Evolutionary conservation across 1,284 basidiomycete genomes (phyloP).

Genomic region (Cryptococcus sp.): DNA sequence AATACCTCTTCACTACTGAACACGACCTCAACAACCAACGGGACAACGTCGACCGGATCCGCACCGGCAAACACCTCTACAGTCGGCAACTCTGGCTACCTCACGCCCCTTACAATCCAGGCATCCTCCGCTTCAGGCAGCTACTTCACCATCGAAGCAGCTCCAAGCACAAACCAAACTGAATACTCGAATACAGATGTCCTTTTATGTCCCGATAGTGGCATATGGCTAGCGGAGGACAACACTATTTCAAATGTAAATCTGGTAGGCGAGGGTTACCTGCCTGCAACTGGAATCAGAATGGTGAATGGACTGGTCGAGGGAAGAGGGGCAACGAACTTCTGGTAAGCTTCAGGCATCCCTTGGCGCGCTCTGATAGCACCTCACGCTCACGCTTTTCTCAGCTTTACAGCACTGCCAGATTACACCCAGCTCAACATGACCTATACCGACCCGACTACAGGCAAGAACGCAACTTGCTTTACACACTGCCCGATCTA

Average conservation of each 20-base stretch:
- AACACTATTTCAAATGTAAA: conserved; percentile 70
- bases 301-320: conserved; percentile 85
- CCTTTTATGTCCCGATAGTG: conserved; percentile 74
- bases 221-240: conserved; percentile 82
- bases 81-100: conserved; percentile 82
- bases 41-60: conserved; percentile 53
- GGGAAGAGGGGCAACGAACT: conserved; percentile 77
- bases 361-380: too few relatives aligned
- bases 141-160: conserved; percentile 62
- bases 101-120: conserved; percentile 79
- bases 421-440: conserved; percentile 79
- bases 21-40: conserved; percentile 60
- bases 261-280: conserved; percentile 67
- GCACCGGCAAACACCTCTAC: conserved; percentile 61
- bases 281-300: conserved; percentile 67
- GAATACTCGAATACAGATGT: conserved; percentile 70
- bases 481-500: conserved; percentile 70
- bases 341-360: conserved; percentile 63
- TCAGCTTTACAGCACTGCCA: conserved; percentile 78
- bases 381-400: conserved; percentile 8
- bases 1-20: conserved; percentile 57
- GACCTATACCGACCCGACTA: conserved; percentile 73
- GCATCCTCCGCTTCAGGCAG: conserved; percentile 53
- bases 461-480: conserved; percentile 72
- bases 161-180: conserved; percentile 66